Evolutionary conservation across 2,329 filamentous ascomycete genomes (phyloP), one percentile per base, ranked within the genome.

Genomic region (Westerdykella ornata): DNA sequence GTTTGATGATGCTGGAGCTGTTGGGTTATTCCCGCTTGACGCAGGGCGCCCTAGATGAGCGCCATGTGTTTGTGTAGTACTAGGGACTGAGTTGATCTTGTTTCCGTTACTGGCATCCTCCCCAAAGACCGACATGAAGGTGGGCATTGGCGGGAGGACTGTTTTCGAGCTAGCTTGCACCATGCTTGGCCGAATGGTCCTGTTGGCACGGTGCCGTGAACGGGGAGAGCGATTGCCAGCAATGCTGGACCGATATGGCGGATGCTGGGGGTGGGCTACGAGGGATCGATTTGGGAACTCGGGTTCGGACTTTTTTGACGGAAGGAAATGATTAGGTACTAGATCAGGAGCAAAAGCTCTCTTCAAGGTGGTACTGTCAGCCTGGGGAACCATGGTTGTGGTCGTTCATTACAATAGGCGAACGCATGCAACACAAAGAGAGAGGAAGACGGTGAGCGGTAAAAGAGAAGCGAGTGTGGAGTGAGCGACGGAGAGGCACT

Each of bases 71-170:
- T 47, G 45, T 14, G 39, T 45, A 29, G 38, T 44, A 44, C 47
- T 49, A 42, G 47, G 30, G 30, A 46, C 50, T 39, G 53, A 39
- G 76, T 75, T 43, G 67, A 72, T 51, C 74, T 75, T 51, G 68
- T 68, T 62, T 59, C 49, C 66, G 65, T 44, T 70, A 42, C 53
- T 59, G 16, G 68, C 60, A 57, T 83, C 79, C 51, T 82, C 73
- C 62, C 81, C 80, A 69, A 83, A 85, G 42, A 86, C 82, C 43
- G 82, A 82, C 81, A 84, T 85, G 57, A 86, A 84, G 16, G 82
- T 80, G 60, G 82, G 82, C 73, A 86, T 82, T 61, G 70, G 70
- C 65, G 66, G 66, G 26, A 57, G 56, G 47, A 62, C 59, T 9
- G 60, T 51, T 40, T 60, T 53, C 41, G 65, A 51, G 39, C 50